Conservation (phyloP, 495 filamentous ascomycete genomes). For the Talaromyces nanjingensis region DNA sequence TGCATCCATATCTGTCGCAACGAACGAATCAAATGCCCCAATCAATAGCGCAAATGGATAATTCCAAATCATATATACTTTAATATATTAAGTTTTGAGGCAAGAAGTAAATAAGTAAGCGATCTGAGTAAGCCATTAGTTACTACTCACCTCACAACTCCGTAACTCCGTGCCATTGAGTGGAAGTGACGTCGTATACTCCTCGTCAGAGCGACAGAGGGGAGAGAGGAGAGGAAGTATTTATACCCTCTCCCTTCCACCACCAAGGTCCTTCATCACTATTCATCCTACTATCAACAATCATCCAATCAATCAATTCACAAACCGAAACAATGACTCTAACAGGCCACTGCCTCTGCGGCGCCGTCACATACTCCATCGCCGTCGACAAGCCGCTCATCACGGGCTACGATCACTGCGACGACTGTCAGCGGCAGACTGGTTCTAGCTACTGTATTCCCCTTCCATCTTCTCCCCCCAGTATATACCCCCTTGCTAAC, state of each 20-base stretch:
- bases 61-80: background rate
- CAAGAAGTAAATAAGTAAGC: background rate
- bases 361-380: constrained; percentile 56
- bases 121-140: background rate
- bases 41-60: background rate
- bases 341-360: constrained; percentile 64
- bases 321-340: constrained; percentile 46
- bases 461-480: background rate
- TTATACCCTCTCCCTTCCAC: background rate
- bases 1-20: background rate
- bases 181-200: too few species aligned
- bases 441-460: constrained; percentile 64
- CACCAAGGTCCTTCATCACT: background rate
- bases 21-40: background rate
- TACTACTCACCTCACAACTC: too few species aligned
- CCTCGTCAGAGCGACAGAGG: too few species aligned
- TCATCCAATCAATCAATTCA: too few species aligned
- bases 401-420: constrained; percentile 63
- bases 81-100: background rate
- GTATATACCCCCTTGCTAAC: background rate
- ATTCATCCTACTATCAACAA: too few species aligned
- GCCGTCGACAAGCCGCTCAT: constrained; percentile 47
- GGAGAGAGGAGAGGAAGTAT: background rate
- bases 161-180: too few species aligned
- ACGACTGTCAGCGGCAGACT: constrained; percentile 64